Conservation (phyloP, 306 rosid genomes). For the Parietaria judaica region DNA sequence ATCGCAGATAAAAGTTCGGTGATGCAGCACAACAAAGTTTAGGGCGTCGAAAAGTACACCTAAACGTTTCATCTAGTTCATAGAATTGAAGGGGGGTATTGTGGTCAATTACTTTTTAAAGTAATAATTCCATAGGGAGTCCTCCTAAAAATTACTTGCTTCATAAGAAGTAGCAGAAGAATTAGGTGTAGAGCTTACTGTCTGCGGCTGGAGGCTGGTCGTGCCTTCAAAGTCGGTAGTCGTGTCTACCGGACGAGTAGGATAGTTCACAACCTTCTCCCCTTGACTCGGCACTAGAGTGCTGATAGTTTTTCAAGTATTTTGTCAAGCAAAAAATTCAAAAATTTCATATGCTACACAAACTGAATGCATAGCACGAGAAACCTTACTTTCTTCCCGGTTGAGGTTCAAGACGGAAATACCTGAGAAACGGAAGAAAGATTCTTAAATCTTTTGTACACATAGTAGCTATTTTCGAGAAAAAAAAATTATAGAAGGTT, state of each 20-base stretch:
- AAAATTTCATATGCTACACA: constrained; percentile 11
- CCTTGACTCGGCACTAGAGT: constrained; percentile 79
- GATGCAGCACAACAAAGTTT: no score
- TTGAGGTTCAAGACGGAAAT: constrained; percentile 73
- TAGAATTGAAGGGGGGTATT: no score
- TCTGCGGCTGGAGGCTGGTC: constrained; percentile 76
- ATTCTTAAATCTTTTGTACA: not conserved
- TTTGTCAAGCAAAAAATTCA: constrained; percentile 22
- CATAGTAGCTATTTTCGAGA: no score
- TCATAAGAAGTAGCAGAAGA: no score
- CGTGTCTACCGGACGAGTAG: constrained; percentile 87
- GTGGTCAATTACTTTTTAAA: no score
- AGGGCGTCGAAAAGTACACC: no score
- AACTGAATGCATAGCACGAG: constrained; percentile 17
- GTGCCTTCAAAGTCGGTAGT: constrained; percentile 93
- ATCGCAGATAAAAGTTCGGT: no score
- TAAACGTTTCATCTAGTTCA: no score
- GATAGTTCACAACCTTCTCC: constrained; percentile 78
- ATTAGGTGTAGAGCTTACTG: constrained; percentile 28
- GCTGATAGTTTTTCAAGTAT: constrained; percentile 43
- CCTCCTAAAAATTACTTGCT: no score
- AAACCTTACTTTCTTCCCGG: constrained; percentile 87
- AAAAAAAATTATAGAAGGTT: no score
- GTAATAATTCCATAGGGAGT: no score
- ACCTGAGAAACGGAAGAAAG: constrained; percentile 44